Evolutionary conservation across 331 rosid genomes (phyloP).

Genomic region (Quercus phellos): DNA sequence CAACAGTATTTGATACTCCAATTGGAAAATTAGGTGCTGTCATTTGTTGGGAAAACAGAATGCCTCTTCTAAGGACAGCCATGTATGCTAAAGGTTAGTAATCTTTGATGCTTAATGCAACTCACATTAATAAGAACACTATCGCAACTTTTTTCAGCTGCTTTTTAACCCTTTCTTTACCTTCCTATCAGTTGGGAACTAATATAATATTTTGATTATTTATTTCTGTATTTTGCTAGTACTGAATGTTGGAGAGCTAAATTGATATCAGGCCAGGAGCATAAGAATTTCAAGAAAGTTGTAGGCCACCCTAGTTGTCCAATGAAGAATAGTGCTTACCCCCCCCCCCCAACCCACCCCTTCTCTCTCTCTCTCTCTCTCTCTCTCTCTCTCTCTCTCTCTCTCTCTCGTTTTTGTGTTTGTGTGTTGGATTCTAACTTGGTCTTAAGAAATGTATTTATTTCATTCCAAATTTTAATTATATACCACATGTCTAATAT

Average conservation of each 20-base stretch:
- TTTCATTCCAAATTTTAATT: too few species aligned
- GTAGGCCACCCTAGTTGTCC: background rate
- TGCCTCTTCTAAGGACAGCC: conserved; percentile 88
- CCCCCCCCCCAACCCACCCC: background rate
- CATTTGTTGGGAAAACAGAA: conserved; percentile 89
- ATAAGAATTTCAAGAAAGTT: background rate
- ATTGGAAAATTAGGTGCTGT: conserved; percentile 91
- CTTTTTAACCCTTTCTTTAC: background rate
- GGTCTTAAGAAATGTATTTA: background rate
- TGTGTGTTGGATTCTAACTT: background rate
- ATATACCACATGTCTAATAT: too few species aligned
- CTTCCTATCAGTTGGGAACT: background rate
- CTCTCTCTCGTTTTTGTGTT: background rate
- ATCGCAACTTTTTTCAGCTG: background rate
- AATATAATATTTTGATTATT: too few species aligned
- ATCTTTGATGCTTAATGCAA: background rate
- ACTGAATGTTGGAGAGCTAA: background rate
- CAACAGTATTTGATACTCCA: conserved; percentile 65
- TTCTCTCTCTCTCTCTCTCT: background rate
- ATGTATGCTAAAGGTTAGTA: conserved; percentile 86
- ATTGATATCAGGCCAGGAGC: background rate
- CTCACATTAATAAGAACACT: background rate
- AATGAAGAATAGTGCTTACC: background rate
- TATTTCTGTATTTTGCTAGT: too few species aligned
- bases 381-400: background rate